phyloP scores from a whole-genome alignment of 345 rosid species.

The Draba incana region DNA sequence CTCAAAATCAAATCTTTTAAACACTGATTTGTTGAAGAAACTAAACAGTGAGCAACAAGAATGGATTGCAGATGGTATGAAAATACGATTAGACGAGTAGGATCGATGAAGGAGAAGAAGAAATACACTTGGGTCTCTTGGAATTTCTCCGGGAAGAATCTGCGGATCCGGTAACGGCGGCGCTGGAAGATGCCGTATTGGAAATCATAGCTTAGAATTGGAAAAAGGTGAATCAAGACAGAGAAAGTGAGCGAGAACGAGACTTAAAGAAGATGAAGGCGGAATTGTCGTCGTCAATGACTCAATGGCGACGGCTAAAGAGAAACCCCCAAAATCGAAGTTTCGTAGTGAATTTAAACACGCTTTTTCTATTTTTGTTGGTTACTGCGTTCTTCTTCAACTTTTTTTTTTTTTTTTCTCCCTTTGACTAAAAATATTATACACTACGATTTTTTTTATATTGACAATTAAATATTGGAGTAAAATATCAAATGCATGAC shows the following conservation, averaged over 20 bases:
- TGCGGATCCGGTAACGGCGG: constrained; percentile 65
- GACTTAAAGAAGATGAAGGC: background rate
- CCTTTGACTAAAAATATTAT: background rate
- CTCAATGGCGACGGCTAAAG: constrained; percentile 34
- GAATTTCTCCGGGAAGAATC: constrained; percentile 77
- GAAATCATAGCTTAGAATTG: constrained; percentile 45
- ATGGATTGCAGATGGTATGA: background rate
- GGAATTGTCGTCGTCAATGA: constrained; percentile 15
- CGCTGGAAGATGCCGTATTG: constrained; percentile 64
- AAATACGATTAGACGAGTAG: background rate
- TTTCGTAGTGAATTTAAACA: constrained; percentile 25
- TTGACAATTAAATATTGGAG: background rate
- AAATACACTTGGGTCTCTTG: constrained; percentile 90
- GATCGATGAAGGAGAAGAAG: background rate
- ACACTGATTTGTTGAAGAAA: background rate
- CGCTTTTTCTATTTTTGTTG: background rate
- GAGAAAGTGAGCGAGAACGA: background rate
- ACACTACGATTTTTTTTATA: no score
- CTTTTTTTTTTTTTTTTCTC: background rate
- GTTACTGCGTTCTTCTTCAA: no score
- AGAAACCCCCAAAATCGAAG: constrained; percentile 28
- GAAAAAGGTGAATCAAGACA: background rate
- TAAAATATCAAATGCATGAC: background rate
- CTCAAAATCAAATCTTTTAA: background rate
- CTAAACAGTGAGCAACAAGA: constrained; percentile 9